phyloP scores from a whole-genome alignment of 148 eudicot species.

The Amaranthus palmeri region DNA sequence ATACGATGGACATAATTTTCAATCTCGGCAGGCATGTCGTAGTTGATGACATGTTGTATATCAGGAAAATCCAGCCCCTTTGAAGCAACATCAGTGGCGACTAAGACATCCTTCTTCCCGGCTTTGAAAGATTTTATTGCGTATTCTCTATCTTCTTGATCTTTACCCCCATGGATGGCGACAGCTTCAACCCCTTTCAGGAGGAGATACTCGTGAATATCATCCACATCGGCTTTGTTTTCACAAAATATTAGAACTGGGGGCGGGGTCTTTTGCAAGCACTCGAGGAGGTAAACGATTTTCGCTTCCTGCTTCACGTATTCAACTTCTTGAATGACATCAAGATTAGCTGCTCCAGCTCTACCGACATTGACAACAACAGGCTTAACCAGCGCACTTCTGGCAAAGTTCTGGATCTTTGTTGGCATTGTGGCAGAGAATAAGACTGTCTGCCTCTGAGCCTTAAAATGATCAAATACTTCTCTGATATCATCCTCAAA shows the following conservation, averaged over 20 bases:
- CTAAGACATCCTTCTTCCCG: slow-evolving; percentile 72
- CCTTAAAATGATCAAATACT: slow-evolving; percentile 88
- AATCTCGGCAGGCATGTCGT: slow-evolving; percentile 93
- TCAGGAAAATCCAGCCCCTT: slow-evolving; percentile 92
- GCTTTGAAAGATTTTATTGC: slow-evolving; percentile 80
- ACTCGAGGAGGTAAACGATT: slow-evolving; percentile 84
- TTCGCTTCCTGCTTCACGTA: slow-evolving; percentile 93
- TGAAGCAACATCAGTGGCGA: slow-evolving; percentile 95
- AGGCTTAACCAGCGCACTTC: slow-evolving; percentile 78
- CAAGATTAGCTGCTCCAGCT: slow-evolving; percentile 95
- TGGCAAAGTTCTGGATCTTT: slow-evolving; percentile 83
- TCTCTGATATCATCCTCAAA: slow-evolving; percentile 95
- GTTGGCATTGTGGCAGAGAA: slow-evolving; percentile 97
- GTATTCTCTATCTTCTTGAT: slow-evolving; percentile 83
- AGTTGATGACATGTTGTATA: slow-evolving; percentile 84
- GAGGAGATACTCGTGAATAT: slow-evolving; percentile 81
- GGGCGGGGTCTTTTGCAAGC: slow-evolving; percentile 91
- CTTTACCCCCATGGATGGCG: slow-evolving; percentile 92
- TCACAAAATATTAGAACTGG: slow-evolving; percentile 90
- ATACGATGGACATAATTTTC: slow-evolving; percentile 93
- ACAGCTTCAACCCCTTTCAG: slow-evolving; percentile 91
- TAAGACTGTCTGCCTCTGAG: slow-evolving; percentile 83
- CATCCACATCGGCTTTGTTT: slow-evolving; percentile 91
- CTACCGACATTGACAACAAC: slow-evolving; percentile 83
- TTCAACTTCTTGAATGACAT: slow-evolving; percentile 92